Evolutionary conservation across 2,329 filamentous ascomycete species (phyloP), one percentile per base, ranked within the genome.

Genomic region (Cytospora piceicola): DNA sequence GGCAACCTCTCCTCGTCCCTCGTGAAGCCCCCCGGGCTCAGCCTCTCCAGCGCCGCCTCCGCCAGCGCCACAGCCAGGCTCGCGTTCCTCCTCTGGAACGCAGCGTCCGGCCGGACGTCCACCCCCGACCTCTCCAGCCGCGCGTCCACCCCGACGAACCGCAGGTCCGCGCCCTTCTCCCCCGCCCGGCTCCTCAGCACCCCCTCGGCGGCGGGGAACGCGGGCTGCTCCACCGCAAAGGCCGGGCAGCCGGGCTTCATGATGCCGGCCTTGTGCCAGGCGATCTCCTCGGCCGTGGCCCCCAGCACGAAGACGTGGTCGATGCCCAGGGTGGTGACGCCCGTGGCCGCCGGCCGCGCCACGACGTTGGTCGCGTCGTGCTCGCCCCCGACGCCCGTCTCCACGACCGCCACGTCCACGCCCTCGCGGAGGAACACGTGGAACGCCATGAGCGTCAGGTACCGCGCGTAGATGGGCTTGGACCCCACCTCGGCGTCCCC

Each of bases 261-360:
- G 65, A 92, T 89, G 1, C 89, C 90, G 1, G 87, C 86, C 76
- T 92, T 92, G 76, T 92, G 88, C 89, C 89, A 91, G 0, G 89
- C 88, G 68, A 92, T 90, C 74, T 87, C 81, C 36, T 85, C 85
- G 14, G 90, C 77, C 0, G 86, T 89, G 22, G 82, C 76, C 4
- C 90, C 90, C 1, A 92, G 80, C 24, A 83, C 81, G 60, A 81
- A 82, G 42, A 90, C 82, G 71, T 92, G 90, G 71, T 92, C 90
- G 68, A 92, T 86, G 4, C 88, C 89, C 12, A 92, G 78, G n/a
- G 85, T 84, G 55, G 84, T 87, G 64, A 92, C 87, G 1, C 84
- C 89, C 0, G 84, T 81, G 0, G 81, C 88, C 0, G 84, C 78
- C 0, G 88, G 87, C 15, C 76, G 75, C 61, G 82, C 79, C 0